Percentiles rank a stretch among this genome's conserved stretches.
phyloP scores from a whole-genome alignment of 306 rosid species.

The Acacia confusa region DNA sequence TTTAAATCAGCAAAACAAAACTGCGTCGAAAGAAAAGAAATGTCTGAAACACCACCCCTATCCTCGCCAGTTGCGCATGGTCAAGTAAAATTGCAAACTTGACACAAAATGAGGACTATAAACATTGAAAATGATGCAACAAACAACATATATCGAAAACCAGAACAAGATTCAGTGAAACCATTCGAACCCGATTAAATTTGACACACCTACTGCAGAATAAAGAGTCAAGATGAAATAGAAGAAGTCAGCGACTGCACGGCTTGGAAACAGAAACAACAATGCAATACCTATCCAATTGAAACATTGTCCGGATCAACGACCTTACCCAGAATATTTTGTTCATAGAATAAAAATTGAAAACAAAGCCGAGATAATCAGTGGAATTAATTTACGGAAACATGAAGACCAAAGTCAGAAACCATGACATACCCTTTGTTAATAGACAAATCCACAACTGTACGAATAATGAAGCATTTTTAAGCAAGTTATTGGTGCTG shows the following conservation, averaged over 20 bases:
- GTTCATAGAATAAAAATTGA: neutral
- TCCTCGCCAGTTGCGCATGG: slow-evolving; percentile 4
- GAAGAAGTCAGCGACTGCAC: neutral
- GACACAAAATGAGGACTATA: neutral
- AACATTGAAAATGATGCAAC: neutral
- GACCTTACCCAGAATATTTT: neutral
- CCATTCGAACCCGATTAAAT: neutral
- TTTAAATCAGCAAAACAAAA: slow-evolving; percentile 4
- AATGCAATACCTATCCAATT: slow-evolving; percentile 4
- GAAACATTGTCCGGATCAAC: slow-evolving; percentile 2
- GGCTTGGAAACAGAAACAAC: slow-evolving; percentile 2
- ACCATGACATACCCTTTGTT: slow-evolving; percentile 4
- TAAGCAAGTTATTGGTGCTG: slow-evolving; percentile 11
- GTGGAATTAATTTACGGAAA: neutral
- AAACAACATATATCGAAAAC: neutral
- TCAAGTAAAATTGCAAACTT: slow-evolving; percentile 27
- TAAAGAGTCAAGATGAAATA: neutral
- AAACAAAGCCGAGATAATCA: neutral
- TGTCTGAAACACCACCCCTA: neutral
- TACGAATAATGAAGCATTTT: neutral
- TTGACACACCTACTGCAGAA: slow-evolving; percentile 5
- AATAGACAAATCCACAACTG: neutral
- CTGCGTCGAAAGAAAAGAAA: neutral
- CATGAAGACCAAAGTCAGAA: neutral
- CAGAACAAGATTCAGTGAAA: neutral